Conservation (phyloP, 352 stramenopile genomes). For the Lagenidium giganteum region DNA sequence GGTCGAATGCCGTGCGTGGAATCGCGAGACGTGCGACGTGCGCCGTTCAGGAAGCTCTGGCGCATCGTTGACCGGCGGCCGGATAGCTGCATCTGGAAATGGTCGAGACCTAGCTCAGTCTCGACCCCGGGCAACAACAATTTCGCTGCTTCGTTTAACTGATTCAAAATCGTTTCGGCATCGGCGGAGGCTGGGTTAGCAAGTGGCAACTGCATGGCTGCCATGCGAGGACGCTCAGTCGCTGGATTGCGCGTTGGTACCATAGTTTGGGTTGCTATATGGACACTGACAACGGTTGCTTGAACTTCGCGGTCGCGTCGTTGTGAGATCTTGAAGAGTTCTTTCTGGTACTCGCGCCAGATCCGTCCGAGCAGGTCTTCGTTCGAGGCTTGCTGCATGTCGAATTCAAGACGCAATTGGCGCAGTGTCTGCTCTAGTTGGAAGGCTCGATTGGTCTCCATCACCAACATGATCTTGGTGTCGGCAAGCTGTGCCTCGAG, state of each 20-base stretch:
- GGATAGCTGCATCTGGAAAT: too few relatives aligned
- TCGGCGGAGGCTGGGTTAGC: constrained; percentile 16
- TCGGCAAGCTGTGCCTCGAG: constrained; percentile 23
- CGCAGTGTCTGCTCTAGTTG: constrained; percentile 35
- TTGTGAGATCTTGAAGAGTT: constrained; percentile 54
- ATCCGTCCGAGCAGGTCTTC: constrained; percentile 60
- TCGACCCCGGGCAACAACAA: constrained; percentile 40
- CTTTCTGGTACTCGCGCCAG: constrained; percentile 50
- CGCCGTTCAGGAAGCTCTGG: too few relatives aligned
- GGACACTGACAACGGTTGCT: constrained; percentile 34
- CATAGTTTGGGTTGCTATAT: constrained; percentile 48
- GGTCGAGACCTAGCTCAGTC: too few relatives aligned
- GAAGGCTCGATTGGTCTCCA: constrained; percentile 39
- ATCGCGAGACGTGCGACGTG: too few relatives aligned
- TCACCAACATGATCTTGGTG: constrained; percentile 34
- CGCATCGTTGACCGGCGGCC: too few relatives aligned
- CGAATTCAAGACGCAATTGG: constrained; percentile 32
- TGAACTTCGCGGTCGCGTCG: constrained; percentile 52
- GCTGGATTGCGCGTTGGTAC: constrained; percentile 60
- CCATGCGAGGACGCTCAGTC: constrained; percentile 44
- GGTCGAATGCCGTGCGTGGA: too few relatives aligned
- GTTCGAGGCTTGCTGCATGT: constrained; percentile 36
- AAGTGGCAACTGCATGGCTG: constrained; percentile 36
- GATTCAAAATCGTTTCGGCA: constrained; percentile 40
- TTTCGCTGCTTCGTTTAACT: constrained; percentile 48